Evolutionary conservation across 106 monocot genomes (phyloP), one percentile per base, ranked within the genome.

Genomic region (Dendrobium nobile): DNA sequence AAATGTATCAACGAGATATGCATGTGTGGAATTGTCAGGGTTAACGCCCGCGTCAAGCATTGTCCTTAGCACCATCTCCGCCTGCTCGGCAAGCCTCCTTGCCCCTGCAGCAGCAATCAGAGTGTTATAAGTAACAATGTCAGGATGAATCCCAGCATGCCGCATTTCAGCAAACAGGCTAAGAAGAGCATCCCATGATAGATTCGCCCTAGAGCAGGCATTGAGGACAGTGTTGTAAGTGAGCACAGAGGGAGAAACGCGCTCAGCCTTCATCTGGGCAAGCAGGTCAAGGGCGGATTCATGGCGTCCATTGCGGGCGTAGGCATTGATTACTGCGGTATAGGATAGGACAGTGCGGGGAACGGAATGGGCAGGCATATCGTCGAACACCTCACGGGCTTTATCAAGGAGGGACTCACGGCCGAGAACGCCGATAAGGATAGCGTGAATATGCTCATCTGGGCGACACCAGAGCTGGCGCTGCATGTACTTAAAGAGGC

Each of bases 401-500:
- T 92, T 92, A 24, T 91, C 88, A 4, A 94, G 92, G 47, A 98
- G 88, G 33, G 78, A 78, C 64, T 94, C 93, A 28, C 94, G 85
- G 44, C 91, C 92, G 42, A 98, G 88, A n/a, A 92, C 87, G 27
- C 89, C 90, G 81, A 98, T 94, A 61, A 98, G 73, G 76, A 98
- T 87, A 22, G 97, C 92, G 82, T 98, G 89, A 80, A 98, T 92
- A 79, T 94, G 97, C 89, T 98, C 97, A 82, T 94, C 86, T 58
- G 95, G 97, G 45, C 94, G 89, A 87, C 97, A 98, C 97, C 97
- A 98, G 1, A 88, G 55, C 82, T 98, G 97, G 64, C 98, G 84
- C 88, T 92, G 92, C 98, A 92, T 95, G 82, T 98, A 98, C 87
- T 98, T 98, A 88, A 98, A 98, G 58, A 98, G 92, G 55, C 98